These are phyloP conservation scores for Termitomyces sp. DNA, from an alignment of 768 basidiomycete genomes.

Conservation along the genomic window DNA sequence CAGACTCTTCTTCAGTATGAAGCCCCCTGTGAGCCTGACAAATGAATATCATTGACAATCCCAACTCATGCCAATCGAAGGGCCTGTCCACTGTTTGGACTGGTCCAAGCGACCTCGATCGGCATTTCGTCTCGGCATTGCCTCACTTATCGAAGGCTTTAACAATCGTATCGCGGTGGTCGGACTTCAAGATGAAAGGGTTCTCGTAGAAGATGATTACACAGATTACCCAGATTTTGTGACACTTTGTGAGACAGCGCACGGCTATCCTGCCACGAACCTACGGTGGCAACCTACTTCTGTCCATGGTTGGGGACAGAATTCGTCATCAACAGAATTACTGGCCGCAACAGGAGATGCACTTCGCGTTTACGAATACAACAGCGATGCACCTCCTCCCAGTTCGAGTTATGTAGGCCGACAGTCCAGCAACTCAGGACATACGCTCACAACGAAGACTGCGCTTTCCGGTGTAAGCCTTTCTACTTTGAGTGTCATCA, in stretches of 20 bases:
- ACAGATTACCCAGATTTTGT: conserved; percentile 83
- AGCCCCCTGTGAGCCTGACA: conserved; percentile 63
- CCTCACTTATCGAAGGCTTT: conserved; percentile 81
- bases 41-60: not conserved
- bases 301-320: conserved; percentile 63
- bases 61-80: conserved; percentile 30
- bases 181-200: conserved; percentile 78
- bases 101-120: conserved; percentile 85
- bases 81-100: conserved; percentile 82
- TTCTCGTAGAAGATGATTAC: conserved; percentile 82
- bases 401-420: conserved; percentile 69
- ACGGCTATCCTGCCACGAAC: conserved; percentile 91
- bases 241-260: conserved; percentile 74
- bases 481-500: conserved; percentile 5
- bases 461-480: conserved; percentile 73
- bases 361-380: conserved; percentile 87
- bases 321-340: conserved; percentile 64
- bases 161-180: conserved; percentile 77
- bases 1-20: conserved; percentile 78
- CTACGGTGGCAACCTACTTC: conserved; percentile 89
- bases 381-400: conserved; percentile 53
- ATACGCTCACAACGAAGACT: conserved; percentile 67
- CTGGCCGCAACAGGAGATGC: conserved; percentile 94
- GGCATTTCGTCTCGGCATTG: conserved; percentile 79
- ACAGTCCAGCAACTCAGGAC: conserved; percentile 47